A percentile compares a stretch with the other conserved stretches of the same genome.
Evolutionary conservation across 495 filamentous ascomycete genomes (phyloP).

Genomic region (Penicillium ochrochloron): DNA sequence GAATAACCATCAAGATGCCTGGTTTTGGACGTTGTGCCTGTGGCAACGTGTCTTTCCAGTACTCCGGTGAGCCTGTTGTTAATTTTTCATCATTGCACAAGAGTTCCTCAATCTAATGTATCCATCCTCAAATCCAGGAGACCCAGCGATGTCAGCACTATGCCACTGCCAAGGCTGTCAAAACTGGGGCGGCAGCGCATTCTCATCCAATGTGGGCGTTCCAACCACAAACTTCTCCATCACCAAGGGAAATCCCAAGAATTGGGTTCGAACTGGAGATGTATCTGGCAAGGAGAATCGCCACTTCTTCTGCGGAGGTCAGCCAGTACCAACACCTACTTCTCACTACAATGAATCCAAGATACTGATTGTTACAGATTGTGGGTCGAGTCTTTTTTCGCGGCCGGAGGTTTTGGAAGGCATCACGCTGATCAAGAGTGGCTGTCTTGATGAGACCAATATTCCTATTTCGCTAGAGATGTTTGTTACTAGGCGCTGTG

Average conservation of each 20-base stretch:
- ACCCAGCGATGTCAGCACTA: not conserved
- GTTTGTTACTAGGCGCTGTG: slow-evolving; percentile 3
- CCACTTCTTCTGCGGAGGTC: not conserved
- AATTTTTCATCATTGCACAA: not conserved
- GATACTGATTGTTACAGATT: not conserved
- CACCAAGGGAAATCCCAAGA: not conserved
- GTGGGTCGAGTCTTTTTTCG: slow-evolving; percentile 8
- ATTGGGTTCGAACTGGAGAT: not conserved
- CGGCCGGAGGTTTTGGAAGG: slow-evolving; percentile 6
- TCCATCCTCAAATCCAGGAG: not conserved
- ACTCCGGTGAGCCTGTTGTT: not conserved
- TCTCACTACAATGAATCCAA: not conserved
- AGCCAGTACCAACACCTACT: not conserved
- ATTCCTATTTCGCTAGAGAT: slow-evolving; percentile 8
- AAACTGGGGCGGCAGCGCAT: not conserved
- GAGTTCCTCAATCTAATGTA: not conserved
- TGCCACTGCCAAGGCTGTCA: not conserved
- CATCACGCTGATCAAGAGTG: slow-evolving; percentile 11
- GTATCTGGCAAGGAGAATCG: not conserved
- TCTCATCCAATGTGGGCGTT: not conserved
- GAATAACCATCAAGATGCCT: not conserved
- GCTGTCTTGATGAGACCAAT: not conserved
- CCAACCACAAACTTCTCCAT: not conserved
- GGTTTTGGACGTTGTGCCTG: not conserved
- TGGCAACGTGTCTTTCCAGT: not conserved